Evolutionary conservation across 306 rosid genomes (phyloP), one percentile per base, ranked within the genome.

Genomic region (Acacia acuminata): DNA sequence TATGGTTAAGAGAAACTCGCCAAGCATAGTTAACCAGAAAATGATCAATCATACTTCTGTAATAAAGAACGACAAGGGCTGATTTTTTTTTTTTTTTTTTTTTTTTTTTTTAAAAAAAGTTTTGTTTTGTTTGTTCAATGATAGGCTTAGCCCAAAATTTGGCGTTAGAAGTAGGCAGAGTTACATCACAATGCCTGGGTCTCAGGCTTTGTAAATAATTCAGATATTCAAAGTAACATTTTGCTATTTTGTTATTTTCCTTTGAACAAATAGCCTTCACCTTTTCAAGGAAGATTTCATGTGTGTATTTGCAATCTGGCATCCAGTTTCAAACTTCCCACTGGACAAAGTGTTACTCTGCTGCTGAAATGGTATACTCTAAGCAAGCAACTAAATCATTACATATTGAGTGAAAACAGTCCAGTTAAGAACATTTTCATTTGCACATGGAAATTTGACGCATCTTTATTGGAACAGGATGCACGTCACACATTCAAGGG

Each of bases 1-100:
- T 51, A n/a, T 73, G 55, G 60, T 80, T 12, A 58, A 76, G 73
- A 77, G 45, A 75, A 67, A 56, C 75, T 22, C 71, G 24, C 66
- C 64, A 68, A 50, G 65, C 17, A 71, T 27, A 63, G 70, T 67
- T 73, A 12, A 32, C 20, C 40, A 13, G 17, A 56, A 14, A 65
- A 78, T 53, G 67, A 53, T 8, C 25, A 36, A 67, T 19, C 24
- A 34, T 36, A 36, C 13, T 67, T 11, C 25, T 27, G 38, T 3
- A 63, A 63, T 30, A 9, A 13, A 25, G 69, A 27, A 63, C 13
- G 48, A 10, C 69, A 12, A 63, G 69, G 40, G 20, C 19, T 27
- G 19, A 24, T 10, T 11, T 60, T 3, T 0, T 24, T 60, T 22
- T 12, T 61, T 10, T 1, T 10, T 61, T 61, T 22, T 4, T 60